Base-by-base conservation (phyloP, 805 yeast genomes). In the Trichomonascus vanleenenianus region DNA sequence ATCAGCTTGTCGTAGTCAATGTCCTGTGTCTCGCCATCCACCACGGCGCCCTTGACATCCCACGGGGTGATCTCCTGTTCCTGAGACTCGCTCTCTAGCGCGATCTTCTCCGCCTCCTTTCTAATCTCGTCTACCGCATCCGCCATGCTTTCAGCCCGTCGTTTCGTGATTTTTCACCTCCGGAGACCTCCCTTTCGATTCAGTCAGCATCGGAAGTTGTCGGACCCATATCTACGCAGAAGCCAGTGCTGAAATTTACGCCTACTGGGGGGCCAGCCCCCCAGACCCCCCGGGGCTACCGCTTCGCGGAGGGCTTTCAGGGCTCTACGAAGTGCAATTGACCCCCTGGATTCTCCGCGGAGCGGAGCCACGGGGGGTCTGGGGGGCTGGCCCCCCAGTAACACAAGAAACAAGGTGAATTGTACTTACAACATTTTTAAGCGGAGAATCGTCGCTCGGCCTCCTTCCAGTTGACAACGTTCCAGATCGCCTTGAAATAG, bases 31-130 rank as follows among this genome's bases (percentile, higher is more conserved):
- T 82, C 72, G 45, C 98, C 98, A 57, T 89, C 95, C 47, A 87
- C 96, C 40, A 91, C 94, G 2, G 97, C 97, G 48, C 97, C 98
- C 66, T 85, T 96, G 27, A 93, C 98, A 63, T 93, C 98, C 98
- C 98, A 93, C 41, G 98, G 98, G 1, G 98, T 93, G 49, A 84
- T 73, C 31, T 69, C 72, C 61, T 82, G 89, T 30, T 54, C 61
- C 36, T 46, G 40, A 16, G 30, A 14, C 20, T n/a, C n/a, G n/a
- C n/a, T n/a, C n/a, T 18, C 14, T 3, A 42, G 31, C 9, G 31
- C 43, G 18, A 43, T 25, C 16, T 22, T 27, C 19, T 45, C 39
- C 8, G 22, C 44, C 14, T 25, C 47, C n/a, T 38, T 27, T 34
- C 16, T 15, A 15, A 34, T 34, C 16, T 34, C 37, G 9, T 34